Evolutionary conservation across 176 grass and related monocot genomes (phyloP).

Genomic region (Saccharum officinarum): DNA sequence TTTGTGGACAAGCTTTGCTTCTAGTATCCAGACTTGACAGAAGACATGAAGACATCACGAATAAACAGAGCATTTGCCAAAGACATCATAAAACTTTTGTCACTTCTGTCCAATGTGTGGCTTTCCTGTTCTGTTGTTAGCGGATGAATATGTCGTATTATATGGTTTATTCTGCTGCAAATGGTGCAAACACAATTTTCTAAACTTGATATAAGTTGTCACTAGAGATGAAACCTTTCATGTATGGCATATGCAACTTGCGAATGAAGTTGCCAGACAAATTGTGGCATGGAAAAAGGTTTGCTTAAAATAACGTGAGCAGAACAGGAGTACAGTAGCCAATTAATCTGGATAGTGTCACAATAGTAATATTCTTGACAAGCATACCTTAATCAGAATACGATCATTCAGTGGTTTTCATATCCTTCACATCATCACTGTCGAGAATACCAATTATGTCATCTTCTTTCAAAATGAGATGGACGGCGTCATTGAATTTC

Average conservation of each 20-base stretch:
- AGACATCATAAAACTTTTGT: background rate
- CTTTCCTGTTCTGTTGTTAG: background rate
- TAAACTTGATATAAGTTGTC: background rate
- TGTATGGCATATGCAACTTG: background rate
- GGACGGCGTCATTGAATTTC: slow-evolving; percentile 67
- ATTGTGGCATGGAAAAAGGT: background rate
- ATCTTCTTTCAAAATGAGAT: slow-evolving; percentile 95
- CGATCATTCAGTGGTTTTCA: slow-evolving; percentile 87
- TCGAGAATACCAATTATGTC: slow-evolving; percentile 91
- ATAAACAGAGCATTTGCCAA: background rate
- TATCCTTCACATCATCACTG: slow-evolving; percentile 78
- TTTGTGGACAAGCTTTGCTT: background rate
- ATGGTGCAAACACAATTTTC: background rate
- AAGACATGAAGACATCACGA: background rate
- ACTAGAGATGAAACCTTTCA: background rate
- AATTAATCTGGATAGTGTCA: background rate
- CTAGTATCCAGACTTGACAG: background rate
- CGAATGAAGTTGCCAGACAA: background rate
- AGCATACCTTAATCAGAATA: slow-evolving; percentile 80
- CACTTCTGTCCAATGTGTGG: background rate
- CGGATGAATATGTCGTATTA: background rate
- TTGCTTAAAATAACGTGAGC: background rate
- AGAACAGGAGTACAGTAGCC: background rate
- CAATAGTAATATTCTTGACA: background rate
- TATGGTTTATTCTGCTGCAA: slow-evolving; percentile 19